Evolutionary conservation across 768 basidiomycete genomes (phyloP).

Genomic region (Boletus rufocinnamomeus): DNA sequence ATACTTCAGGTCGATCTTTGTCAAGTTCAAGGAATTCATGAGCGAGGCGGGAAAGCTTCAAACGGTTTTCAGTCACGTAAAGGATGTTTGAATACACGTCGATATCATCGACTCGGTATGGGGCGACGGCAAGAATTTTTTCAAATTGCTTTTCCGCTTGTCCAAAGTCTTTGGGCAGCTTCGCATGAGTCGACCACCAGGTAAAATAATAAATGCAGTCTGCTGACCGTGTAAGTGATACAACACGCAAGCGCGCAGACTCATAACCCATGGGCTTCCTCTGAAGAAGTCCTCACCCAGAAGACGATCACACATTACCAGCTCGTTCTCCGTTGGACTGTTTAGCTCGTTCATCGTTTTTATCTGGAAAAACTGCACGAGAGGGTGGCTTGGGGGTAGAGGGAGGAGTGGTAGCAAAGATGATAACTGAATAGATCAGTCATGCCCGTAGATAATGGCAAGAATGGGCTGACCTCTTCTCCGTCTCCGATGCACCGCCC

Average conservation of each 20-base stretch:
- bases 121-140: slow-evolving; percentile 75
- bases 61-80: slow-evolving; percentile 88
- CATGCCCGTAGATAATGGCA: not conserved
- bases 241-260: slow-evolving; percentile 78
- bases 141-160: slow-evolving; percentile 87
- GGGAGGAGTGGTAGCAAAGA: slow-evolving; percentile 48
- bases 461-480: slow-evolving; percentile 65
- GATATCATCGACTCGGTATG: slow-evolving; percentile 90
- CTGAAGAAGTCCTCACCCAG: slow-evolving; percentile 74
- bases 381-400: slow-evolving; percentile 51
- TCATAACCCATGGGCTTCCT: slow-evolving; percentile 82
- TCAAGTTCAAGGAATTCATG: slow-evolving; percentile 89
- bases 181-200: slow-evolving; percentile 6
- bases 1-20: slow-evolving; percentile 93
- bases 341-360: slow-evolving; percentile 89
- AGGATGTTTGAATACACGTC: slow-evolving; percentile 97
- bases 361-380: slow-evolving; percentile 78
- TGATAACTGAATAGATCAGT: slow-evolving; percentile 40
- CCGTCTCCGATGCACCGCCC: slow-evolving; percentile 76
- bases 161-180: slow-evolving; percentile 67
- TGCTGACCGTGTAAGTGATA: slow-evolving; percentile 87
- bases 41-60: slow-evolving; percentile 88
- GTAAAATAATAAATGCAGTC: not conserved
- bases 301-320: slow-evolving; percentile 78
- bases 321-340: slow-evolving; percentile 83